Percentiles rank a stretch among this genome's conserved stretches.
phyloP scores from a whole-genome alignment of 75 land plant species.

The Picea glauca region DNA sequence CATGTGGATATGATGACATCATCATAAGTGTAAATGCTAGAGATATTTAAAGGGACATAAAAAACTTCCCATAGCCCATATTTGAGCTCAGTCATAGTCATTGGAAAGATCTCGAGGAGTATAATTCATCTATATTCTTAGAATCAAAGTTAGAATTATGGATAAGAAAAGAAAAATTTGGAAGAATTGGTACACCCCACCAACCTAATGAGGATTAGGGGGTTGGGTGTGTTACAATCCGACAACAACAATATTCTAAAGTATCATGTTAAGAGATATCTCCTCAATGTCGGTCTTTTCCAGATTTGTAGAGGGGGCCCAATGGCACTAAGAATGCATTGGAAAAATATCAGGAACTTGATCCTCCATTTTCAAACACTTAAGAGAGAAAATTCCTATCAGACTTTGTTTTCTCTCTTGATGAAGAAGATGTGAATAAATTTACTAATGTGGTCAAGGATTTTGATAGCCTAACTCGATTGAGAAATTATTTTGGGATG shows the following conservation, averaged over 20 bases:
- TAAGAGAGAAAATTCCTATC: constrained; percentile 74
- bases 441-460: constrained; percentile 87
- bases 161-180: too few species aligned
- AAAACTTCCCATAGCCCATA: too few species aligned
- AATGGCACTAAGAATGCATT: constrained; percentile 79
- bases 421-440: constrained; percentile 80
- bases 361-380: constrained; percentile 88
- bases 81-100: too few species aligned
- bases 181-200: too few species aligned
- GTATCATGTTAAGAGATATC: constrained; percentile 89
- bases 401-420: constrained; percentile 77
- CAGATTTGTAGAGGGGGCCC: constrained; percentile 75
- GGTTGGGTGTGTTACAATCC: constrained; percentile 14
- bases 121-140: too few species aligned
- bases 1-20: too few species aligned
- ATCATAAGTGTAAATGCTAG: too few species aligned
- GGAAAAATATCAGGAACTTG: constrained; percentile 91
- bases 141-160: too few species aligned
- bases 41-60: too few species aligned
- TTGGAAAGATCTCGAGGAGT: too few species aligned
- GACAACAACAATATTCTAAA: constrained; percentile 76
- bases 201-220: too few species aligned
- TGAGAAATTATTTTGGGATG: constrained; percentile 11
- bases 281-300: constrained; percentile 91
- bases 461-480: constrained; percentile 80